Percentiles rank a stretch among this genome's conserved stretches.
Conservation (phyloP, 768 basidiomycete genomes). For the Grammothele lineata region DNA sequence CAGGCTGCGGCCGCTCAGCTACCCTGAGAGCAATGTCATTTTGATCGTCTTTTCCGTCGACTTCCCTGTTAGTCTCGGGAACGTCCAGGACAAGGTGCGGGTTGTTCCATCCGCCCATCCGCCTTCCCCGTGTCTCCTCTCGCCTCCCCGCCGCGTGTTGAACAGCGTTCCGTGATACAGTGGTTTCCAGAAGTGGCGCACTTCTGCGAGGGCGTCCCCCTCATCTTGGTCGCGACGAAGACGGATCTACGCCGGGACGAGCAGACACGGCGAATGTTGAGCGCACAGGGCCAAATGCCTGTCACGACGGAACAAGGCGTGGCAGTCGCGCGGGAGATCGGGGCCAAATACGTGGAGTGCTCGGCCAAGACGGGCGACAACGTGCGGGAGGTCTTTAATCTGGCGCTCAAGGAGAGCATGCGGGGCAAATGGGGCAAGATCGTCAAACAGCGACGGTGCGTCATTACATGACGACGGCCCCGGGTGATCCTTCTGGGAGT, state of each 20-base stretch:
- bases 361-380: slow-evolving; percentile 88
- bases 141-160: too few relatives aligned
- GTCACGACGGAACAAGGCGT: slow-evolving; percentile 80
- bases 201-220: slow-evolving; percentile 85
- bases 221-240: slow-evolving; percentile 93
- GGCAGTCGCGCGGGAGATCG: slow-evolving; percentile 87
- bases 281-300: slow-evolving; percentile 82
- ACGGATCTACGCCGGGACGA: slow-evolving; percentile 86
- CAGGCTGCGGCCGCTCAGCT: slow-evolving; percentile 78
- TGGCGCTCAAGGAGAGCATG: slow-evolving; percentile 88
- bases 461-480: slow-evolving; percentile 41
- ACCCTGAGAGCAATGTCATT: slow-evolving; percentile 87
- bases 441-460: slow-evolving; percentile 66
- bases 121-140: neutral
- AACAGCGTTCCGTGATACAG: slow-evolving; percentile 45
- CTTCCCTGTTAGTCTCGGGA: slow-evolving; percentile 86
- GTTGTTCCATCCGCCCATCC: neutral
- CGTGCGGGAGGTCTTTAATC: slow-evolving; percentile 88
- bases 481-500: too few relatives aligned
- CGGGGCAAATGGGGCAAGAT: slow-evolving; percentile 73
- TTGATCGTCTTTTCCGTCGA: slow-evolving; percentile 94
- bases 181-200: slow-evolving; percentile 94
- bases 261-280: slow-evolving; percentile 80
- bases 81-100: slow-evolving; percentile 86
- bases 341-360: slow-evolving; percentile 91